phyloP scores from a whole-genome alignment of 2,329 filamentous ascomycete species.

The Fusarium agapanthi region DNA sequence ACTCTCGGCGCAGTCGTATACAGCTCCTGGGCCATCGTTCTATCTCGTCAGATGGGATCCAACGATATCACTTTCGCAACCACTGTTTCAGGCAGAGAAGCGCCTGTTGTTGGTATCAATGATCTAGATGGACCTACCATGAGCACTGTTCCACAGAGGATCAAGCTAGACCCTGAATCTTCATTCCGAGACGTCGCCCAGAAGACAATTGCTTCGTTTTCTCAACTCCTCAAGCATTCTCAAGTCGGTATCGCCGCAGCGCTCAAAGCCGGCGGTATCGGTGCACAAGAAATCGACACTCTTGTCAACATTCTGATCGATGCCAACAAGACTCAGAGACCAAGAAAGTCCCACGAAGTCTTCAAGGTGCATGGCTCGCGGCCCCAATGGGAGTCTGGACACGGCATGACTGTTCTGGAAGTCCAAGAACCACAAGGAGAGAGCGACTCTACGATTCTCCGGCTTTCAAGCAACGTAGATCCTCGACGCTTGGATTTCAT shows the following conservation, averaged over 20 bases:
- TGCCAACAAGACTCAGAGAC: background rate
- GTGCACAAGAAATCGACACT: conserved; percentile 17
- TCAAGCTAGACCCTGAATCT: conserved; percentile 22
- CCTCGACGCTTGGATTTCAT: background rate
- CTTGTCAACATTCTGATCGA: conserved; percentile 25
- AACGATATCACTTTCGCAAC: conserved; percentile 22
- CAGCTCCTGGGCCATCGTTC: conserved; percentile 26
- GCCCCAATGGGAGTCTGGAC: conserved; percentile 7
- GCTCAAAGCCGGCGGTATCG: background rate
- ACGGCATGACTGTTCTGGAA: background rate
- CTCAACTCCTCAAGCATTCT: conserved; percentile 30
- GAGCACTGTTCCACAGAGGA: conserved; percentile 34
- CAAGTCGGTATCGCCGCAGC: conserved; percentile 37
- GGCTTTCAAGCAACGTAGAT: conserved; percentile 11
- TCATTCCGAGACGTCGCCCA: conserved; percentile 38
- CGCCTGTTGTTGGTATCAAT: conserved; percentile 15
- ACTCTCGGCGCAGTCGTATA: conserved; percentile 24
- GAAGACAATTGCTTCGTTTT: background rate
- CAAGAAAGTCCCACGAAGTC: accelerated
- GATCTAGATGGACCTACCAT: conserved; percentile 16
- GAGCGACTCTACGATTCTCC: background rate
- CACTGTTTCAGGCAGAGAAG: conserved; percentile 29
- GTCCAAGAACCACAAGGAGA: background rate
- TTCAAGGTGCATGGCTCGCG: background rate
- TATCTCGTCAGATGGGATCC: background rate